Percentiles rank a stretch among this genome's conserved stretches.
Conservation (phyloP, 1,284 basidiomycete genomes). For the Sporisorium sorghi region DNA sequence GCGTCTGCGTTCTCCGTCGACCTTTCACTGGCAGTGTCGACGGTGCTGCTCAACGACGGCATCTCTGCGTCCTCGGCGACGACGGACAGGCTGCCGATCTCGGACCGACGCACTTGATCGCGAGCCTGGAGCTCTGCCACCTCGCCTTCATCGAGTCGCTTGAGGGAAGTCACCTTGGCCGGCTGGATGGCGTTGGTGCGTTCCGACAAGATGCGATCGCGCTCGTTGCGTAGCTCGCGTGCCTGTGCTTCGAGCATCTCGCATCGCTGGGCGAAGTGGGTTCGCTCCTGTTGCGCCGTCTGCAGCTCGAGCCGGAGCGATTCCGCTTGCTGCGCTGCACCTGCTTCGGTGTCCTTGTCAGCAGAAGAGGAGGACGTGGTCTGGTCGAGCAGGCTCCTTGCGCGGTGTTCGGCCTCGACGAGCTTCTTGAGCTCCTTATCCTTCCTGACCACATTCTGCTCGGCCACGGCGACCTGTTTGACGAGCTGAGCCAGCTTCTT, state of each 20-base stretch:
- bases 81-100: conserved; percentile 26
- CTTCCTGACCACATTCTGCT: conserved; percentile 30
- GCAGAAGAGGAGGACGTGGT: background rate
- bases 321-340: conserved; percentile 18
- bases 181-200: background rate
- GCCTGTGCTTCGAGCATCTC: conserved; percentile 30
- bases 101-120: conserved; percentile 28
- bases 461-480: conserved; percentile 33
- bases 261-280: conserved; percentile 17
- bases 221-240: conserved; percentile 32
- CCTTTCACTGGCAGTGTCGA: conserved; percentile 16
- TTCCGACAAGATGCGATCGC: conserved; percentile 12
- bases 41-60: conserved; percentile 15
- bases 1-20: conserved; percentile 5
- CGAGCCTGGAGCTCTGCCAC: conserved; percentile 40
- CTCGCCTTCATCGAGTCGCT: conserved; percentile 29
- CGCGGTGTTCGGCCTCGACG: conserved; percentile 28
- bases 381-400: conserved; percentile 35
- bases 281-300: conserved; percentile 16
- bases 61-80: conserved; percentile 31
- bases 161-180: conserved; percentile 17
- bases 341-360: background rate
- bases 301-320: conserved; percentile 14
- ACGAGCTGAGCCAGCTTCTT: conserved; percentile 37
- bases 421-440: conserved; percentile 34